Evolutionary conservation across 495 filamentous ascomycete genomes (phyloP), one percentile per base, ranked within the genome.

Genomic region (Copromyces sp.): DNA sequence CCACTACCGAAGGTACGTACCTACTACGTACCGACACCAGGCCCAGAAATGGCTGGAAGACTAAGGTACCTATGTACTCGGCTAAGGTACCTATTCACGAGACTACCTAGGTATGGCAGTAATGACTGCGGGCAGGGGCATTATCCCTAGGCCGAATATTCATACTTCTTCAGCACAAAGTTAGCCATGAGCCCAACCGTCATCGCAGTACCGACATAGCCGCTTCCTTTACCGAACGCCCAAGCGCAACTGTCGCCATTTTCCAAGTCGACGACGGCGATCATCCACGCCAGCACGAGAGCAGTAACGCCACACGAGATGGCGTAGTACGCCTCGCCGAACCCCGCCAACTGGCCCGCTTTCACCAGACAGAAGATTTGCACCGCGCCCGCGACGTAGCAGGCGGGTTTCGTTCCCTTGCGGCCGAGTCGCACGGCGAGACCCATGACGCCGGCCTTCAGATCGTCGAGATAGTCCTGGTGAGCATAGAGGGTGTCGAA

Each of bases 401-500:
- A 68, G 29, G 65, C 65, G 65, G 65, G 65, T 32, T 68, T 68
- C 65, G 65, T 68, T 68, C 65, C 65, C 65, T 68, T 68, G 1
- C 65, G 65, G 29, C 65, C 65, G n/a, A 38, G 65, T 32, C 65
- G 65, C 65, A 68, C 65, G 65, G 65, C 65, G 77, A 83, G 77
- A 32, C 73, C 73, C 70, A 74, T 79, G 44, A 82, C 73, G 12
- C 79, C 79, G 4, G 74, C 78, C 71, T 79, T 73, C 7, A 76
- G 11, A 42, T 82, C 79, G 24, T 78, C 78, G 2, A 29, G 68
- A n/a, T 76, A 68, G 69, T 80, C 80, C 68, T 78, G 79, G 68
- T 76, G 76, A 1, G 80, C 79, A 69, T 80, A 81, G 40, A 82
- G 71, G 12, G 77, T 79, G 70, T 82, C 80, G 65, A 75, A 80